These are phyloP conservation scores for Quercus engelmannii DNA, from an alignment of 306 rosid species.

Conservation along the genomic window DNA sequence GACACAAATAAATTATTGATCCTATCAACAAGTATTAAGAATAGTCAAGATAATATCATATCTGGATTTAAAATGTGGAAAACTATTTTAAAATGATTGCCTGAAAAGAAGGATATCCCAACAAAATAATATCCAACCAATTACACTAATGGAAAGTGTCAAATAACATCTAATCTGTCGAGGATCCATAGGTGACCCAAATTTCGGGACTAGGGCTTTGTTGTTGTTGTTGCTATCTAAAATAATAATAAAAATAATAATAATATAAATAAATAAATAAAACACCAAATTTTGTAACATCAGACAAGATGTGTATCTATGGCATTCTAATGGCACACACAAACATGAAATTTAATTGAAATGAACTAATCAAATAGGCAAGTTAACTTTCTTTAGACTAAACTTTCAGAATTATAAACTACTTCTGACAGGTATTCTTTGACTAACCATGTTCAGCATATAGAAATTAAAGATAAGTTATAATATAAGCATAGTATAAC, in stretches of 20 bases:
- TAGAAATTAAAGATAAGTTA: neutral
- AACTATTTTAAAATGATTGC: no score
- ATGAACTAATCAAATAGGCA: neutral
- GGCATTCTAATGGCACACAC: neutral
- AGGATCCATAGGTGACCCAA: no score
- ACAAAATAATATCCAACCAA: no score
- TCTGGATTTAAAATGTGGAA: neutral
- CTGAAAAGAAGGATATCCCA: no score
- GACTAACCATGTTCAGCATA: neutral
- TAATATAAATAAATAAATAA: no score
- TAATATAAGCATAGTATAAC: constrained; percentile 19
- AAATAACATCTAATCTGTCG: no score
- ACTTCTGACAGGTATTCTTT: neutral
- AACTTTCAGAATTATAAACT: neutral
- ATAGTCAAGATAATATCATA: neutral
- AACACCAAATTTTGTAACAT: neutral
- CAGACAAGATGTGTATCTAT: neutral
- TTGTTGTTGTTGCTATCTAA: no score
- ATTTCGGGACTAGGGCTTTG: no score
- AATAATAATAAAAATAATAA: no score
- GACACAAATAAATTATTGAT: neutral
- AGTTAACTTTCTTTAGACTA: neutral
- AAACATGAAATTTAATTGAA: neutral
- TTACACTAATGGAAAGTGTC: no score
- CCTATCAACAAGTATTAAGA: neutral